Evolutionary conservation across 306 rosid species (phyloP).

Genomic region (Trifolium dubium): DNA sequence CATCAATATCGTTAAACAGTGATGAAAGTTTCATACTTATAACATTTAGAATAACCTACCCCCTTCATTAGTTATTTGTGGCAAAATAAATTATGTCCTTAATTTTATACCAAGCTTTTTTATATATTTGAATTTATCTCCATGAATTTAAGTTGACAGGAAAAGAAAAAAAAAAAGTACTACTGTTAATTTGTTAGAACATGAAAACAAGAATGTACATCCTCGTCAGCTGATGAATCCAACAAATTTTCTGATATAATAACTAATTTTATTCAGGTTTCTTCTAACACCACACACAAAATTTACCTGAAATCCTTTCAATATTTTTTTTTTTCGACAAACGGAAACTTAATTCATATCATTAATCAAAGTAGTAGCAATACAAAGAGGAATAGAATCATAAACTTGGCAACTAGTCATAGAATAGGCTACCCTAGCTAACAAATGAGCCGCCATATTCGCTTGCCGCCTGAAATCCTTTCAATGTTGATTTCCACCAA

Average conservation of each 20-base stretch:
- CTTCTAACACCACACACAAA: not conserved
- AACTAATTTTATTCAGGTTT: not conserved
- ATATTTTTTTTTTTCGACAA: too few species aligned
- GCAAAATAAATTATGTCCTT: not conserved
- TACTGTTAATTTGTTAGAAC: not conserved
- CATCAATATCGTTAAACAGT: too few species aligned
- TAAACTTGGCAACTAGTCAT: too few species aligned
- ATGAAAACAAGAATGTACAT: not conserved
- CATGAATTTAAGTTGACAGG: not conserved
- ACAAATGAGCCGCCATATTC: too few species aligned
- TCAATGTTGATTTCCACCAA: not conserved
- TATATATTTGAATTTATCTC: not conserved
- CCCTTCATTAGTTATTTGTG: not conserved
- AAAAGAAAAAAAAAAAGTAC: not conserved
- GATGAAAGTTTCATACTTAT: too few species aligned
- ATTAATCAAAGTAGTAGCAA: too few species aligned
- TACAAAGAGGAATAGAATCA: too few species aligned
- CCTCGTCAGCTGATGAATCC: not conserved
- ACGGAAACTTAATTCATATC: too few species aligned
- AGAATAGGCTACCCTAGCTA: too few species aligned
- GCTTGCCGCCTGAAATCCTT: not conserved
- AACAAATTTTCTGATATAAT: not conserved
- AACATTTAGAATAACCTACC: not conserved
- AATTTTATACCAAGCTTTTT: not conserved
- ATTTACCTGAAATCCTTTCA: not conserved